Evolutionary conservation across 768 basidiomycete genomes (phyloP), one percentile per base, ranked within the genome.

Genomic region (Mycena capillaripes): DNA sequence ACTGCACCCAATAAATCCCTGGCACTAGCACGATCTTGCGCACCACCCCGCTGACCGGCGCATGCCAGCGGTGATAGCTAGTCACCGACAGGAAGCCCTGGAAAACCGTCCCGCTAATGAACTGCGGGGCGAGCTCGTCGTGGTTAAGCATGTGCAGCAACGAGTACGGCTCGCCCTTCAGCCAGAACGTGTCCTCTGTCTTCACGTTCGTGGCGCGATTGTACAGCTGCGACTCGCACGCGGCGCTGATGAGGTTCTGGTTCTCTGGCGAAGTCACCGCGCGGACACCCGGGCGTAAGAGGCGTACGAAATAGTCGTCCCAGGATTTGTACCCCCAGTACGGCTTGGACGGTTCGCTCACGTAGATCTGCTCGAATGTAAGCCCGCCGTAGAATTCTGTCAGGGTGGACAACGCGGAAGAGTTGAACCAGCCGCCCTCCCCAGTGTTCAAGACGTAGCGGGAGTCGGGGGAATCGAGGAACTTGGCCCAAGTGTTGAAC

Each of bases 21-120:
- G 86, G 84, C n/a, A 86, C 76, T 60, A 83, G 72, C 11, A 79
- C 81, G 16, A 78, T 72, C 77, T 81, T 73, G 16, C 70, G 76
- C 40, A 86, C 74, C 0, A 52, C 71, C 9, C 84, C 85, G 14
- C 81, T 79, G n/a, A 89, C 81, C 36, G 89, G 89, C 46, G 81
- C 79, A 74, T 87, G 86, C 87, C 87, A 89, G 67, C 87, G 84
- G 70, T 89, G 89, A 64, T 89, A 89, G 38, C 82, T 81, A 23
- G 84, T 73, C 12, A 86, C 82, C 50, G 80, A 80, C 66, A 90
- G 82, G 76, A 89, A 88, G 2, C 84, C 88, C 73, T 89, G 88
- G 76, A 84, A 81, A 34, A 84, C 73, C 5, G 81, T 82, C 29
- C 84, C 88, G 17, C 85, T 86, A 10, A 82, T 79, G 69, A 88